A percentile compares a stretch with the other conserved stretches of the same genome.
Evolutionary conservation across 2,329 filamentous ascomycete genomes (phyloP).

Genomic region (Metarhizium humberi): DNA sequence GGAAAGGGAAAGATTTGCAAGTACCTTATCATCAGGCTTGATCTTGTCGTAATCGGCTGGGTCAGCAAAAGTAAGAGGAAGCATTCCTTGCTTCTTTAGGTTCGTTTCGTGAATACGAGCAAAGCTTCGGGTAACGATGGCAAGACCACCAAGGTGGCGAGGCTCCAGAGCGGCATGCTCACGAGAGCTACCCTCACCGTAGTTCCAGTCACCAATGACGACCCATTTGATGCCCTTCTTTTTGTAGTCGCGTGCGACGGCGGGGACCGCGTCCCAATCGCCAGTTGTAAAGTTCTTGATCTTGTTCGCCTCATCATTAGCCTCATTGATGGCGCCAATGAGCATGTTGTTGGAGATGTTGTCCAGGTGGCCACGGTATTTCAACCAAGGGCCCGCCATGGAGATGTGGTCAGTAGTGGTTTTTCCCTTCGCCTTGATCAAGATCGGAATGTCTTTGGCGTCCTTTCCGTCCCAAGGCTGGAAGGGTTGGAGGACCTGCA

Average conservation of each 20-base stretch:
- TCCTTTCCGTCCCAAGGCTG: constrained; percentile 87
- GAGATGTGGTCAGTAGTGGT: constrained; percentile 97
- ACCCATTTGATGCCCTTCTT: constrained; percentile 93
- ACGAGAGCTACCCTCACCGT: constrained; percentile 94
- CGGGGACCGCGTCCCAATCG: constrained; percentile 80
- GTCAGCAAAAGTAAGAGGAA: constrained; percentile 90
- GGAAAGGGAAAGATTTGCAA: constrained; percentile 8
- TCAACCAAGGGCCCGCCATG: constrained; percentile 94
- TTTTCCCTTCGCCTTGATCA: constrained; percentile 96
- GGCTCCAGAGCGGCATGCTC: constrained; percentile 98
- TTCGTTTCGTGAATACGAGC: constrained; percentile 99
- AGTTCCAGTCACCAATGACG: constrained; percentile 99
- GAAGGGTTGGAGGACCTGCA: constrained; percentile 87
- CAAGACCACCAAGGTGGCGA: constrained; percentile 90
- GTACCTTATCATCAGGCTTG: constrained; percentile 74
- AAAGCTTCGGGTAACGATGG: constrained; percentile 92
- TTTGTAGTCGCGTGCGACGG: constrained; percentile 97
- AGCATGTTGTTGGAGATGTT: constrained; percentile 99
- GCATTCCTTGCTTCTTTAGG: constrained; percentile 99
- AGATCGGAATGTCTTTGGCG: constrained; percentile 70
- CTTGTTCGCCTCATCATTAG: constrained; percentile 96
- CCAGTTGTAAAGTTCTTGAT: constrained; percentile 82
- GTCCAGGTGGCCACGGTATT: constrained; percentile 97
- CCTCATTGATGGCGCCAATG: constrained; percentile 92
- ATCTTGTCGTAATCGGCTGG: constrained; percentile 98